A percentile compares a stretch with the other conserved stretches of the same genome.
Evolutionary conservation across 495 filamentous ascomycete genomes (phyloP).

Genomic region (Daldinia decipiens): DNA sequence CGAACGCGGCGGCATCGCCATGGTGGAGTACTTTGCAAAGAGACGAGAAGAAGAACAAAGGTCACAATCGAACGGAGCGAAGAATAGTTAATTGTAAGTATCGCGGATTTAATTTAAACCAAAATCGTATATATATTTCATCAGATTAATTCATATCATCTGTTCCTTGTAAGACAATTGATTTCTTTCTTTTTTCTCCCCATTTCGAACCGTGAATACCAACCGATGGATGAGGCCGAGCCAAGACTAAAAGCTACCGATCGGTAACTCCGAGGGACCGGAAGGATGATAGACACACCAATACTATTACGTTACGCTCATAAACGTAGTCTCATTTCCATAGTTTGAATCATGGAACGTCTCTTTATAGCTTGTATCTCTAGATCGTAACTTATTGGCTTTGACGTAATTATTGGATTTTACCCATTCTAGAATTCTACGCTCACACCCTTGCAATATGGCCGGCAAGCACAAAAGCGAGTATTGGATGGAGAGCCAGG

Average conservation of each 20-base stretch:
- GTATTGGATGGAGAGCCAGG: constrained; percentile 7
- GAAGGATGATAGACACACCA: neutral
- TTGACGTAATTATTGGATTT: neutral
- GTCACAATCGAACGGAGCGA: neutral
- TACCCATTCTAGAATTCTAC: neutral
- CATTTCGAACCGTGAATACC: neutral
- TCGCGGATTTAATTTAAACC: no score
- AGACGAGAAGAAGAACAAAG: neutral
- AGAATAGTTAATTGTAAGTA: neutral
- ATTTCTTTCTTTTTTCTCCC: no score
- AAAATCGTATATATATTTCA: no score
- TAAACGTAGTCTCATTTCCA: neutral
- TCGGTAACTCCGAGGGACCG: neutral
- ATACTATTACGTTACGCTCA: neutral
- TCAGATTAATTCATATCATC: no score
- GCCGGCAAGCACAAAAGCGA: constrained; percentile 8
- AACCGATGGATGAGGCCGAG: constrained; percentile 1
- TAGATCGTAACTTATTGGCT: neutral
- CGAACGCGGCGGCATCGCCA: neutral
- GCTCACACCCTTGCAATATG: constrained; percentile 1
- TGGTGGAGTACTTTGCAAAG: constrained; percentile 4
- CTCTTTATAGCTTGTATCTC: neutral
- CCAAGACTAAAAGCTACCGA: constrained; percentile 2
- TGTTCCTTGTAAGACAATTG: no score
- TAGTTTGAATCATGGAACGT: neutral